These are phyloP conservation scores for Escovopsis weberi DNA, from an alignment of 2,329 filamentous ascomycete species.

Conservation along the genomic window DNA sequence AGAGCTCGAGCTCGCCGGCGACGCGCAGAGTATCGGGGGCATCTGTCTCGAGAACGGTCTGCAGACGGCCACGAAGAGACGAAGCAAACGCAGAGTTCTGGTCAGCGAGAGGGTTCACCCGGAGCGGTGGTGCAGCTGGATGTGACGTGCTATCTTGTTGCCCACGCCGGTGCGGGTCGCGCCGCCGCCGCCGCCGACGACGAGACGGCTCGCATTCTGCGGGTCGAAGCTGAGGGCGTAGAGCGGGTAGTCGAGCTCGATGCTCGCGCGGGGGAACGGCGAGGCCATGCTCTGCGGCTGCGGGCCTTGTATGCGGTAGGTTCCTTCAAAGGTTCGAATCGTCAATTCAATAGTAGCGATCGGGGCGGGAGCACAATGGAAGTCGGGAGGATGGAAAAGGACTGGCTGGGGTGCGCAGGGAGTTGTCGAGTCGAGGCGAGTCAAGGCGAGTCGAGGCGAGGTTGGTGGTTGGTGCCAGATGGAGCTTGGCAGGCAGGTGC, in stretches of 20 bases:
- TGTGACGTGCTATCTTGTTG: slow-evolving; percentile 62
- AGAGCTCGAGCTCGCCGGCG: slow-evolving; percentile 60
- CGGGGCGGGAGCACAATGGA: too few species aligned
- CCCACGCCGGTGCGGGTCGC: slow-evolving; percentile 66
- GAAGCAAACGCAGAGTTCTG: too few species aligned
- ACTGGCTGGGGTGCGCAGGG: too few species aligned
- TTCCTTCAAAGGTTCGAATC: too few species aligned
- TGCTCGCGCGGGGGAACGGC: slow-evolving; percentile 38
- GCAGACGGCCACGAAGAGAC: too few species aligned
- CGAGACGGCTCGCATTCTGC: slow-evolving; percentile 56
- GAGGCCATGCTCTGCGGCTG: slow-evolving; percentile 24
- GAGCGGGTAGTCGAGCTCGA: slow-evolving; percentile 66
- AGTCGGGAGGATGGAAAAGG: too few species aligned
- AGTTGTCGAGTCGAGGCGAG: too few species aligned
- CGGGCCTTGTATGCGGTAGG: too few species aligned
- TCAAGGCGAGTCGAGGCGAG: too few species aligned
- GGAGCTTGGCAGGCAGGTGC: too few species aligned
- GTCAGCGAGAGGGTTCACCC: slow-evolving; percentile 4
- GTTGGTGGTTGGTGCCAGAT: too few species aligned
- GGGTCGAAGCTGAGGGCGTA: slow-evolving; percentile 84
- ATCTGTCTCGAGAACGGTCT: slow-evolving; percentile 61
- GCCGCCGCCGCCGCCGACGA: slow-evolving; percentile 81
- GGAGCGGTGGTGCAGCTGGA: not conserved
- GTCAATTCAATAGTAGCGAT: too few species aligned
- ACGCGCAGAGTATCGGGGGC: slow-evolving; percentile 48